Percentiles rank a stretch among this genome's conserved stretches.
These are phyloP conservation scores for Moesziomyces sp. DNA, from an alignment of 1,284 basidiomycete species.

Conservation along the genomic window DNA sequence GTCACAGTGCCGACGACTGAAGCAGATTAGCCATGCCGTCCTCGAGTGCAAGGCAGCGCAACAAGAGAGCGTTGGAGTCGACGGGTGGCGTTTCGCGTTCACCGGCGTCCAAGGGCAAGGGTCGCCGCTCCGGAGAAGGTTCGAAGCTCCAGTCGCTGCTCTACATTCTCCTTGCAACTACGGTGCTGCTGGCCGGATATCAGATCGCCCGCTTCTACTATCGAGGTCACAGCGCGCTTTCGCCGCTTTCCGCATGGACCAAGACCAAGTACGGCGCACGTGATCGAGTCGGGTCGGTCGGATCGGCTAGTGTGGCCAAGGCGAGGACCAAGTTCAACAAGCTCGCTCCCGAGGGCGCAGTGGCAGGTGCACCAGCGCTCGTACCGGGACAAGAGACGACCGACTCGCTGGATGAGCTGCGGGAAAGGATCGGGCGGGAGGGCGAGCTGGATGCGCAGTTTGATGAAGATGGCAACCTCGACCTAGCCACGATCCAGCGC, in stretches of 20 bases:
- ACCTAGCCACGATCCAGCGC: conserved; percentile 56
- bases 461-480: conserved; percentile 57
- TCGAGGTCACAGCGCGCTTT: conserved; percentile 25
- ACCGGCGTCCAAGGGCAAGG: conserved; percentile 12
- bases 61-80: conserved; percentile 38
- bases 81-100: conserved; percentile 28
- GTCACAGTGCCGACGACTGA: not conserved
- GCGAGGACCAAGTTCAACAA: conserved; percentile 36
- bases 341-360: conserved; percentile 34
- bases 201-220: conserved; percentile 41
- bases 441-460: conserved; percentile 52
- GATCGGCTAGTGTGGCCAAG: conserved; percentile 1
- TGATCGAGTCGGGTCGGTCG: conserved; percentile 9
- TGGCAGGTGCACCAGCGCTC: conserved; percentile 31
- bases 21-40: conserved; percentile 26
- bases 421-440: conserved; percentile 28
- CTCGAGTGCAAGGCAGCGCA: conserved; percentile 39
- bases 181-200: conserved; percentile 28
- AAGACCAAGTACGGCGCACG: conserved; percentile 36
- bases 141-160: conserved; percentile 34
- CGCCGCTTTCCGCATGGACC: conserved; percentile 33
- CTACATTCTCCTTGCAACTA: conserved; percentile 34
- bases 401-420: conserved; percentile 29
- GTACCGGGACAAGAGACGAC: conserved; percentile 33
- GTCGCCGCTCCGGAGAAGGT: conserved; percentile 8